Evolutionary conservation across 83 land plant genomes (phyloP).

Genomic region (Larix sibirica): DNA sequence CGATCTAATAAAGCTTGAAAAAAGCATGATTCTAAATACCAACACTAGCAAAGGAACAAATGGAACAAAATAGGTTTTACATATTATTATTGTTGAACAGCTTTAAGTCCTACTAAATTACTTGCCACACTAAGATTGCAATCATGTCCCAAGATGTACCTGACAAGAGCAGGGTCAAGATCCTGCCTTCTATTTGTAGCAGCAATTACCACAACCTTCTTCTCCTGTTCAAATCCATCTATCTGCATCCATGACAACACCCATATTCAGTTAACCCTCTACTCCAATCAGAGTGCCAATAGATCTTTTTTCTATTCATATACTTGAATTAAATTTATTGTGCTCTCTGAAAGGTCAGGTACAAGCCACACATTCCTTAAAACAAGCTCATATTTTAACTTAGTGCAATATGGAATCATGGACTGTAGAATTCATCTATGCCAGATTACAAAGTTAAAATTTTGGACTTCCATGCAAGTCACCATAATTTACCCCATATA

Average conservation of each 20-base stretch:
- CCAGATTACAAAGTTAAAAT: background rate
- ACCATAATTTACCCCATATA: background rate
- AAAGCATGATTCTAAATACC: background rate
- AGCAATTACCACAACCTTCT: conserved; percentile 87
- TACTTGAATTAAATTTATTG: background rate
- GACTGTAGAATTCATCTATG: background rate
- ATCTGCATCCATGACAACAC: conserved; percentile 52
- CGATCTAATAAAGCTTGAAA: background rate
- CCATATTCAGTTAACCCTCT: too few species aligned
- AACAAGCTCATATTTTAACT: background rate
- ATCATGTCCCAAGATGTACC: conserved; percentile 36
- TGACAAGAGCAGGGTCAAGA: conserved; percentile 95
- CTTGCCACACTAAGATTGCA: background rate
- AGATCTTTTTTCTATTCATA: background rate
- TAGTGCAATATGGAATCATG: background rate
- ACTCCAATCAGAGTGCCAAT: background rate
- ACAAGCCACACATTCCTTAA: background rate
- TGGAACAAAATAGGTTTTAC: background rate
- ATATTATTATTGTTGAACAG: background rate
- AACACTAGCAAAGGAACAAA: background rate
- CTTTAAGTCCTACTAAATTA: background rate
- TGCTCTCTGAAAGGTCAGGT: background rate
- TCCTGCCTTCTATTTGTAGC: conserved; percentile 97
- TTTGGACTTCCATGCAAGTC: background rate
- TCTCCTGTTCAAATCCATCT: conserved; percentile 99